These are phyloP conservation scores for Penicillium turbatum DNA, from an alignment of 495 filamentous ascomycete genomes.

Conservation along the genomic window DNA sequence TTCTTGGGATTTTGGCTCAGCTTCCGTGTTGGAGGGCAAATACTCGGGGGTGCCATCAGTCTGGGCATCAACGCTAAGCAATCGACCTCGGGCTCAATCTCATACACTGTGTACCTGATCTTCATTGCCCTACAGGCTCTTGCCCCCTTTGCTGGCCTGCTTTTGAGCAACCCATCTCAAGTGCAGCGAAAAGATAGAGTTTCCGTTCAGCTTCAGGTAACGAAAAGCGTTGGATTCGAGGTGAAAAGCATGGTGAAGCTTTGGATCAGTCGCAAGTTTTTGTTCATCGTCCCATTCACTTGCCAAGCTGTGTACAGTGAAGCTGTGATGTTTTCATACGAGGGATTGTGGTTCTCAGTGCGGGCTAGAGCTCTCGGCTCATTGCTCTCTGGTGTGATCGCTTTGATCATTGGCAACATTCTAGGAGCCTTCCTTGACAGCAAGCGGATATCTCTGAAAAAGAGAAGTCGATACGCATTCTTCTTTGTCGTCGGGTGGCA, in stretches of 20 bases:
- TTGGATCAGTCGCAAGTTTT: constrained; percentile 49
- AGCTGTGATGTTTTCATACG: constrained; percentile 60
- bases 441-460: constrained; percentile 44
- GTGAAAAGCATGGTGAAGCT: constrained; percentile 47
- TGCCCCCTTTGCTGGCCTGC: constrained; percentile 50
- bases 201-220: constrained; percentile 47
- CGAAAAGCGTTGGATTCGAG: constrained; percentile 45
- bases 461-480: constrained; percentile 41
- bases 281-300: constrained; percentile 57
- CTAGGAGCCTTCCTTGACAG: constrained; percentile 54
- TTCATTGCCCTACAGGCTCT: constrained; percentile 60
- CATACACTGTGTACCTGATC: constrained; percentile 54
- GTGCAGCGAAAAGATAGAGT: constrained; percentile 56
- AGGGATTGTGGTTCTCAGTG: constrained; percentile 57
- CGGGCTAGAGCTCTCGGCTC: constrained; percentile 58
- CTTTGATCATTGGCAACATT: constrained; percentile 53
- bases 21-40: constrained; percentile 57
- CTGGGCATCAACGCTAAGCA: constrained; percentile 55
- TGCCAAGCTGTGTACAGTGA: constrained; percentile 58
- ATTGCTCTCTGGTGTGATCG: constrained; percentile 57
- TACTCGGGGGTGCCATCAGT: constrained; percentile 61
- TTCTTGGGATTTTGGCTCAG: constrained; percentile 60
- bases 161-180: constrained; percentile 48
- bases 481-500: constrained; percentile 47
- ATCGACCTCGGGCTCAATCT: constrained; percentile 53